phyloP scores from a whole-genome alignment of 2,329 filamentous ascomycete species.

The Calonectria honghensis region DNA sequence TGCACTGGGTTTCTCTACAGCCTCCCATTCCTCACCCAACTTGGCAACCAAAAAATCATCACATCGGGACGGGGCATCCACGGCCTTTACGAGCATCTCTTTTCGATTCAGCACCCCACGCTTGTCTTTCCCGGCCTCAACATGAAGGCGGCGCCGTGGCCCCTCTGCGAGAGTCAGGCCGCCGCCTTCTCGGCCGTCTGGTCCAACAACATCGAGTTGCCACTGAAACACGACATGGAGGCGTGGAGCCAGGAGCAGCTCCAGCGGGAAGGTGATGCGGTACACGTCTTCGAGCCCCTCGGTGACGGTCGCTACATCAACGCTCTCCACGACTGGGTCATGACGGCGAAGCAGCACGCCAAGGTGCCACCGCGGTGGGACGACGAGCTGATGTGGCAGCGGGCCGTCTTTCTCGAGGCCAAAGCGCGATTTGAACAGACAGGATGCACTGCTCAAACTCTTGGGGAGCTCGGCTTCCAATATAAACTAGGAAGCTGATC shows the following conservation, averaged over 20 bases:
- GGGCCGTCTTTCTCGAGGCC: conserved; percentile 80
- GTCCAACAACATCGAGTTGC: conserved; percentile 81
- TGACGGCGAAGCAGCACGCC: conserved; percentile 69
- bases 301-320: conserved; percentile 83
- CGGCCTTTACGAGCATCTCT: conserved; percentile 86
- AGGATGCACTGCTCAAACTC: conserved; percentile 78
- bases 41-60: conserved; percentile 71
- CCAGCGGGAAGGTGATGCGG: conserved; percentile 60
- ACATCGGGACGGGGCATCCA: conserved; percentile 81
- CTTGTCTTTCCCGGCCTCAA: conserved; percentile 85
- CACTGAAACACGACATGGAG: conserved; percentile 78
- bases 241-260: conserved; percentile 80
- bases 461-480: conserved; percentile 84
- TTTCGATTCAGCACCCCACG: conserved; percentile 85
- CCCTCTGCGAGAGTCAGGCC: conserved; percentile 85
- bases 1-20: conserved; percentile 94
- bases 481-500: conserved; percentile 62
- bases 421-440: conserved; percentile 81
- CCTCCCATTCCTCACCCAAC: conserved; percentile 80
- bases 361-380: conserved; percentile 85
- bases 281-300: conserved; percentile 57
- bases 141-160: conserved; percentile 92
- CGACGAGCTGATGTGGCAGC: conserved; percentile 82
- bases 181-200: conserved; percentile 86
- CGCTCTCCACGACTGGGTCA: conserved; percentile 77